These are phyloP conservation scores for Thyridium curvatum DNA, from an alignment of 2,329 filamentous ascomycete genomes.

Conservation along the genomic window DNA sequence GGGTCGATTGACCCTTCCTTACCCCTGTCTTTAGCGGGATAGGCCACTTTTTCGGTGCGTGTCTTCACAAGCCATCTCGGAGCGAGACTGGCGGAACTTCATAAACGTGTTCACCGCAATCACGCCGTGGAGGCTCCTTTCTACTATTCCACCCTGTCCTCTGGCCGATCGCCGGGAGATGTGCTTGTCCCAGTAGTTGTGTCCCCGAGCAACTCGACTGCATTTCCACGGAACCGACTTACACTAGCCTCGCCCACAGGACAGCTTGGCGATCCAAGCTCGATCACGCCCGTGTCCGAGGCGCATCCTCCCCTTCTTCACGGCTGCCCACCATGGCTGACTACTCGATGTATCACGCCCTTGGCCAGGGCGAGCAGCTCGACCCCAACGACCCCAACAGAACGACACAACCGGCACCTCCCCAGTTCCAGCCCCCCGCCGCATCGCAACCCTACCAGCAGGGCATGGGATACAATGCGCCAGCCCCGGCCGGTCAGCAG, in stretches of 20 bases:
- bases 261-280: background rate
- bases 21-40: too few species aligned
- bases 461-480: slow-evolving; percentile 28
- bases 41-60: too few species aligned
- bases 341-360: slow-evolving; percentile 44
- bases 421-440: slow-evolving; percentile 45
- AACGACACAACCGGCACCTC: slow-evolving; percentile 30
- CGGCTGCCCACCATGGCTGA: slow-evolving; percentile 24
- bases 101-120: too few species aligned
- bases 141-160: too few species aligned
- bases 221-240: too few species aligned
- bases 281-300: background rate
- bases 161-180: too few species aligned
- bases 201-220: too few species aligned
- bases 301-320: background rate
- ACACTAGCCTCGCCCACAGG: background rate
- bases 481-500: slow-evolving; percentile 28
- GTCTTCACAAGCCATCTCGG: too few species aligned
- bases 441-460: slow-evolving; percentile 50
- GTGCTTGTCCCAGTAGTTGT: too few species aligned
- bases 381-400: slow-evolving; percentile 46
- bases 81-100: too few species aligned
- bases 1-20: too few species aligned
- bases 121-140: too few species aligned
- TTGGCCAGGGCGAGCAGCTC: slow-evolving; percentile 41